These are phyloP conservation scores for Aspergillus coremiiformis DNA, from an alignment of 495 filamentous ascomycete species.

Conservation along the genomic window DNA sequence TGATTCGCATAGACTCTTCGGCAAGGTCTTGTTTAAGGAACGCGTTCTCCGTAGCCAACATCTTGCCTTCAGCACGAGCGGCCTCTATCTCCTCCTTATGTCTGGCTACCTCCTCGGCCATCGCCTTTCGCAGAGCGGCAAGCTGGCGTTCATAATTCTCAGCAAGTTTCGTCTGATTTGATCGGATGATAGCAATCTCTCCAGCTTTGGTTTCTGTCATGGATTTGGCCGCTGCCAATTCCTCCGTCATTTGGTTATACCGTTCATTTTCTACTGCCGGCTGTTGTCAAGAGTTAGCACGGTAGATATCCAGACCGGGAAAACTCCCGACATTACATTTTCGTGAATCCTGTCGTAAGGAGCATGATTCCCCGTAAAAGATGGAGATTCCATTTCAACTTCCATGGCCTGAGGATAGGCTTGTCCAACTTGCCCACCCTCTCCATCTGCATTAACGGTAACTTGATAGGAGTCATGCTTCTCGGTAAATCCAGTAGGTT, in stretches of 20 bases:
- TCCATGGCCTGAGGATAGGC: slow-evolving; percentile 10
- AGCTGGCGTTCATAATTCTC: slow-evolving; percentile 52
- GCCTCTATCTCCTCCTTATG: slow-evolving; percentile 51
- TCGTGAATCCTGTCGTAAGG: slow-evolving; percentile 23
- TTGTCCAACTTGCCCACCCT: not conserved
- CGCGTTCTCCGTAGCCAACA: slow-evolving; percentile 53
- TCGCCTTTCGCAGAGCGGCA: slow-evolving; percentile 42
- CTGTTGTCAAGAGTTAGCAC: slow-evolving; percentile 31
- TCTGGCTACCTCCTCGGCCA: slow-evolving; percentile 48
- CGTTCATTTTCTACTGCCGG: slow-evolving; percentile 45
- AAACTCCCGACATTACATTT: slow-evolving; percentile 16
- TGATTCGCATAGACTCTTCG: slow-evolving; percentile 46
- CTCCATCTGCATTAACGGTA: slow-evolving; percentile 5
- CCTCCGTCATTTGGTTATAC: slow-evolving; percentile 31
- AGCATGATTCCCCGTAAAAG: not conserved
- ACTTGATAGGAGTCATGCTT: slow-evolving; percentile 8
- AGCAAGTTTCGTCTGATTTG: slow-evolving; percentile 48
- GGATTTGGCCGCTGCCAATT: slow-evolving; percentile 43
- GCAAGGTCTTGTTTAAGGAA: slow-evolving; percentile 61
- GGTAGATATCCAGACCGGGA: not conserved
- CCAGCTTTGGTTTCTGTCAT: slow-evolving; percentile 50
- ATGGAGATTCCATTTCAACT: slow-evolving; percentile 7
- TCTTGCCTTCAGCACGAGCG: slow-evolving; percentile 48
- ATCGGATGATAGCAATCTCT: slow-evolving; percentile 61
- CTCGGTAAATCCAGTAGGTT: slow-evolving; percentile 22